phyloP scores from a whole-genome alignment of 805 yeast genomes.

The Saccharomycopsis malanga region DNA sequence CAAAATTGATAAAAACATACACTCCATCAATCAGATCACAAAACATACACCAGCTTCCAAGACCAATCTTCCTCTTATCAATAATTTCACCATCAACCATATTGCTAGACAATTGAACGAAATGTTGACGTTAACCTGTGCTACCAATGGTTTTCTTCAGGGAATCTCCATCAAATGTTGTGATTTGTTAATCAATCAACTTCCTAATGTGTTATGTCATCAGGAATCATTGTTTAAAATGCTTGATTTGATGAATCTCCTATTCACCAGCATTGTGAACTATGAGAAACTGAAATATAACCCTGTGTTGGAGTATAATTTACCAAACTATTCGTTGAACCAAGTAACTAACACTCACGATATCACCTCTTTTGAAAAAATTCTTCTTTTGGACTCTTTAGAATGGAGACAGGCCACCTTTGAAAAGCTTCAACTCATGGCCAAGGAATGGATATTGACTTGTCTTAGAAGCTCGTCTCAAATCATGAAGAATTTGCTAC shows the following conservation, averaged over 20 bases:
- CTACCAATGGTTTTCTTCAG: conserved; percentile 67
- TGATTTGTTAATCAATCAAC: conserved; percentile 51
- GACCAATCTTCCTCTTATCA: conserved; percentile 35
- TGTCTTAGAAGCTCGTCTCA: conserved; percentile 53
- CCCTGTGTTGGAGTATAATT: conserved; percentile 62
- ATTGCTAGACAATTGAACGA: conserved; percentile 49
- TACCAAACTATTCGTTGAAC: conserved; percentile 24
- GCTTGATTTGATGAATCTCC: conserved; percentile 68
- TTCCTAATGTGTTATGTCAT: conserved; percentile 79
- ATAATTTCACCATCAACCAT: conserved; percentile 36
- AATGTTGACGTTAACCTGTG: conserved; percentile 66
- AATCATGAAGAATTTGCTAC: conserved; percentile 74
- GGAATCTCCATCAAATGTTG: conserved; percentile 74
- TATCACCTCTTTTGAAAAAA: conserved; percentile 29
- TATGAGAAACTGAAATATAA: conserved; percentile 79
- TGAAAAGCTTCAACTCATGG: conserved; percentile 46
- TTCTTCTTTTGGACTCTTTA: conserved; percentile 67
- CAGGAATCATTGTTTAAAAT: conserved; percentile 65
- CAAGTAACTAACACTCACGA: conserved; percentile 16
- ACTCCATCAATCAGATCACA: neutral
- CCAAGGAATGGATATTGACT: conserved; percentile 60
- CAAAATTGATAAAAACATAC: conserved; percentile 4
- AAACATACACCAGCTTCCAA: neutral
- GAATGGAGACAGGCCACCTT: conserved; percentile 69
- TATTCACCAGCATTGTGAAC: conserved; percentile 76